Percentiles rank a stretch among this genome's conserved stretches.
Evolutionary conservation across 768 basidiomycete genomes (phyloP).

Genomic region (Boletus insuetus): DNA sequence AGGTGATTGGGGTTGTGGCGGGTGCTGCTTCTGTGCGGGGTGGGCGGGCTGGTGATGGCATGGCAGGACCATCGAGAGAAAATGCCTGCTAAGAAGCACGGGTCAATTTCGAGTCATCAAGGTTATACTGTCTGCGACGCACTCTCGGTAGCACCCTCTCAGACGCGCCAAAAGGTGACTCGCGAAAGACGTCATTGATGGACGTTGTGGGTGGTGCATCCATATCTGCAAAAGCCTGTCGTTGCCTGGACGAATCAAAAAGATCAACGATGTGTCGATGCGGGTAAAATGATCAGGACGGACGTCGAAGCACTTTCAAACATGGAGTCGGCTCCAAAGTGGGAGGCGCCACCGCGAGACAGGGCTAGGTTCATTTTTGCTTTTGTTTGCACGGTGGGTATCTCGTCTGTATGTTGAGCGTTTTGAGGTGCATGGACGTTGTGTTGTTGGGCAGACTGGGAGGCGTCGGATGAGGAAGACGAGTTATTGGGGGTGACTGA

Average conservation of each 20-base stretch:
- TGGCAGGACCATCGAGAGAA: constrained; percentile 20
- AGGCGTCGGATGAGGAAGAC: neutral
- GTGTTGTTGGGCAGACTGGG: constrained; percentile 60
- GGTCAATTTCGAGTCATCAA: neutral
- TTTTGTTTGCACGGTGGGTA: constrained; percentile 74
- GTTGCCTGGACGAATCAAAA: constrained; percentile 39
- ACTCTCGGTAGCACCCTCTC: constrained; percentile 23
- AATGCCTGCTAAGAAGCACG: constrained; percentile 8
- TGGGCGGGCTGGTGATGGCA: constrained; percentile 11
- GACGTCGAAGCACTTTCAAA: constrained; percentile 58
- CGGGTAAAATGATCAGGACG: neutral
- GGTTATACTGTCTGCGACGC: neutral
- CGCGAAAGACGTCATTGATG: constrained; percentile 70
- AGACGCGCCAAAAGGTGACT: constrained; percentile 35
- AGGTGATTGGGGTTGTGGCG: constrained; percentile 44
- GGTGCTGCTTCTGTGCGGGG: constrained; percentile 27
- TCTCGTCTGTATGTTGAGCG: constrained; percentile 66
- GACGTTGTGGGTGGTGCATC: constrained; percentile 80
- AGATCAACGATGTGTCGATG: constrained; percentile 1
- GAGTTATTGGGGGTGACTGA: constrained; percentile 29
- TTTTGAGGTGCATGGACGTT: constrained; percentile 55
- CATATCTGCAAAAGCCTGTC: constrained; percentile 65
- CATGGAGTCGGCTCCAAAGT: constrained; percentile 85
- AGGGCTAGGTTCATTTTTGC: constrained; percentile 75
- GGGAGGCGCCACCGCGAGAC: constrained; percentile 59